These are phyloP conservation scores for Clausena lansium DNA, from an alignment of 345 rosid species.

Conservation along the genomic window DNA sequence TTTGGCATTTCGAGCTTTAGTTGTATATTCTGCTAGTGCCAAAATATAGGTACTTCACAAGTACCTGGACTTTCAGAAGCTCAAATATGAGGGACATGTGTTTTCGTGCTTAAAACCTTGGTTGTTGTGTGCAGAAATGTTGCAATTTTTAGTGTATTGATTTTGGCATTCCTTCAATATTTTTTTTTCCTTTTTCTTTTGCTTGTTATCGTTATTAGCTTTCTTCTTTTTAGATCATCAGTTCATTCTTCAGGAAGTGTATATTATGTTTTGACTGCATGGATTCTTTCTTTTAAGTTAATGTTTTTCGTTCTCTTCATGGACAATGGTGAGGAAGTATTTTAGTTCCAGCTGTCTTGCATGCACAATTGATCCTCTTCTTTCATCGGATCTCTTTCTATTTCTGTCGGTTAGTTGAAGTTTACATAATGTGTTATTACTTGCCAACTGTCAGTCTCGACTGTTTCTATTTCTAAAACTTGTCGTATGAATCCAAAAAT, in stretches of 20 bases:
- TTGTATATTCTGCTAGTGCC: not conserved
- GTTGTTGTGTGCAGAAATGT: not conserved
- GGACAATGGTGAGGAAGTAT: not conserved
- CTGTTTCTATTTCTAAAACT: not conserved
- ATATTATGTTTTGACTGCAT: not conserved
- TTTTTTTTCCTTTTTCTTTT: not conserved
- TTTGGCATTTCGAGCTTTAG: not conserved
- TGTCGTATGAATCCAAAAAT: not conserved
- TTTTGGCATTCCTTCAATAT: not conserved
- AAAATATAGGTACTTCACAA: not conserved
- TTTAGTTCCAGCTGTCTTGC: not conserved
- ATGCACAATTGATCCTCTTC: not conserved
- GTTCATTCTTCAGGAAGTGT: not conserved
- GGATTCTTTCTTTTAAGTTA: not conserved
- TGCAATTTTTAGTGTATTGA: not conserved
- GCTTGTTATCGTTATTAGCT: not conserved
- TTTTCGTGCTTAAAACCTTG: not conserved
- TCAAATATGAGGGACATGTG: not conserved
- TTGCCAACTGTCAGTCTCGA: not conserved
- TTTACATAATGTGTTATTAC: not conserved
- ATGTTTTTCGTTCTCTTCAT: not conserved
- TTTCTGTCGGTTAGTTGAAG: not conserved
- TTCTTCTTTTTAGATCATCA: not conserved
- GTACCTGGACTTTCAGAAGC: not conserved
- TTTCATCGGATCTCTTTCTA: not conserved